These are phyloP conservation scores for Paramyrothecium roridum DNA, from an alignment of 2,329 filamentous ascomycete species.

Conservation along the genomic window DNA sequence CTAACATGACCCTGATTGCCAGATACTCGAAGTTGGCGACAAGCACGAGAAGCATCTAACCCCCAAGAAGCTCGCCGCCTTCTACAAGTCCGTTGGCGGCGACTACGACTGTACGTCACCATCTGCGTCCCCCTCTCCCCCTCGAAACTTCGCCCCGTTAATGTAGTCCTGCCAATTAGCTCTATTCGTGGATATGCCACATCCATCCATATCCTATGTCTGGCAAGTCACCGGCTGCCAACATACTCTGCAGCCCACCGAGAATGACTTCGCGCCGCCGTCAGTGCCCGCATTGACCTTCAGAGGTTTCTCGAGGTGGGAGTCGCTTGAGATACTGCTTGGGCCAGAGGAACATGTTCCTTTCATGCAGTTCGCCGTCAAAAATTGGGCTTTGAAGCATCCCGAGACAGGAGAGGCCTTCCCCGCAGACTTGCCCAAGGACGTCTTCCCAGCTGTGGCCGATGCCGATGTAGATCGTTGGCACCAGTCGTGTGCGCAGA, in stretches of 20 bases:
- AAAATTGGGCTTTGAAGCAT: constrained; percentile 72
- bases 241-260: constrained; percentile 76
- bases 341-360: constrained; percentile 84
- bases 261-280: constrained; percentile 70
- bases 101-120: constrained; percentile 62
- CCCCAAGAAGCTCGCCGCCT: constrained; percentile 69
- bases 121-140: not conserved
- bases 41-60: constrained; percentile 51
- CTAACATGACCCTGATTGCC: constrained; percentile 40
- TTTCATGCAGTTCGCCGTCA: constrained; percentile 77
- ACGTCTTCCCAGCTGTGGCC: constrained; percentile 67
- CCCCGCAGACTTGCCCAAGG: constrained; percentile 52
- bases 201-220: constrained; percentile 80
- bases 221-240: constrained; percentile 90
- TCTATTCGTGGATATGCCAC: constrained; percentile 74
- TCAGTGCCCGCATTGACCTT: constrained; percentile 78
- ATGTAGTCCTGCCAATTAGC: constrained; percentile 31
- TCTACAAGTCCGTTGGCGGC: constrained; percentile 72
- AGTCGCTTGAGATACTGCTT: constrained; percentile 84
- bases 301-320: constrained; percentile 88
- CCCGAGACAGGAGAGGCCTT: constrained; percentile 71
- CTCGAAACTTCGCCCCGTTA: constrained; percentile 1
- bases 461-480: constrained; percentile 81
- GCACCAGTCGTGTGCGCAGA: constrained; percentile 75
- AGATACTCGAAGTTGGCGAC: constrained; percentile 50